phyloP scores from a whole-genome alignment of 768 basidiomycete species.

The Antrodiella citrinella region DNA sequence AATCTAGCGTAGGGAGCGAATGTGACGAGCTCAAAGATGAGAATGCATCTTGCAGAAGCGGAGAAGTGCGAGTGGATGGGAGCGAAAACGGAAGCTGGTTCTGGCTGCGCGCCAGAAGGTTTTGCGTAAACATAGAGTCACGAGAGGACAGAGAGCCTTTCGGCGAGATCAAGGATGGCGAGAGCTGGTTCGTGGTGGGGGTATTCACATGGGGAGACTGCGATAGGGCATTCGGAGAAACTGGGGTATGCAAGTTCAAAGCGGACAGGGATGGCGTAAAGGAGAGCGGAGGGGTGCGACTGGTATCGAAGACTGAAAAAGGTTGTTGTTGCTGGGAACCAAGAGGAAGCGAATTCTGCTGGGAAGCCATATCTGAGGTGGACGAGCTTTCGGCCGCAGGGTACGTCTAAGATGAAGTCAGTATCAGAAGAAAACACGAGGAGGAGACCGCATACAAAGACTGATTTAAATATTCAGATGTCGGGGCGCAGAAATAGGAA shows the following conservation, averaged over 20 bases:
- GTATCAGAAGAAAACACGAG: too few species aligned
- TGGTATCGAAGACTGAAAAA: constrained; percentile 8
- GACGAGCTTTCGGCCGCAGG: background rate
- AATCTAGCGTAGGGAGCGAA: background rate
- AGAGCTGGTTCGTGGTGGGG: background rate
- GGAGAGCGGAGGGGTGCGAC: constrained; percentile 1
- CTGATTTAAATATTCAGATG: too few species aligned
- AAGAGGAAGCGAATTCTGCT: constrained; percentile 1
- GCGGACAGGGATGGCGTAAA: constrained; percentile 2
- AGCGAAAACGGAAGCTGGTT: background rate
- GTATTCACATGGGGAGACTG: background rate
- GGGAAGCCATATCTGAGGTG: constrained; percentile 5
- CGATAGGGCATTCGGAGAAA: background rate
- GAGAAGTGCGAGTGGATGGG: background rate
- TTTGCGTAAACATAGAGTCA: background rate
- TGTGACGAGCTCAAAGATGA: background rate
- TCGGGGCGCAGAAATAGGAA: too few species aligned
- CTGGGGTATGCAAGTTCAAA: background rate
- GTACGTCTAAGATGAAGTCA: too few species aligned
- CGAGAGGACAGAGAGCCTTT: background rate
- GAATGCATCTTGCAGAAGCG: background rate
- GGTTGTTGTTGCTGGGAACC: constrained; percentile 7
- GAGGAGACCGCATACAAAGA: too few species aligned
- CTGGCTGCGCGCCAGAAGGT: background rate
- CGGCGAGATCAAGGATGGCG: background rate